Evolutionary conservation across 768 basidiomycete species (phyloP), one percentile per base, ranked within the genome.

Genomic region (Rickenella mellea): DNA sequence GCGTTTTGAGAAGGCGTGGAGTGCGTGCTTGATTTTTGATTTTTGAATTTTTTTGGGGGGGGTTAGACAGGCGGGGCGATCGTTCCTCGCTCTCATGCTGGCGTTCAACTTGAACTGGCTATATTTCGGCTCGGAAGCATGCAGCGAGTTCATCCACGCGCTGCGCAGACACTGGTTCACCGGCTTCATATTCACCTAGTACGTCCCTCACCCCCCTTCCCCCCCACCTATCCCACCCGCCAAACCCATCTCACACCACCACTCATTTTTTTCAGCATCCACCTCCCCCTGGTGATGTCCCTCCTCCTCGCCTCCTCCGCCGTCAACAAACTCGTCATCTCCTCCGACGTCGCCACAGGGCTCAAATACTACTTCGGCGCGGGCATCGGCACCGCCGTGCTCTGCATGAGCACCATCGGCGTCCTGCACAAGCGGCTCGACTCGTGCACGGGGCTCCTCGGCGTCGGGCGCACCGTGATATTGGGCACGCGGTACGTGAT

Each of bases 311-410:
- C 52, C 5, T 51, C 51, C 1, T 55, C 54, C 2, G 56, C 57
- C 12, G 35, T 48, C 8, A 45, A 49, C 0, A 12, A 41, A n/a
- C 41, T 60, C 17, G 50, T 58, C 29, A 20, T 25, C 5, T 30
- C 44, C 9, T 40, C 52, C 19, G 36, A 53, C 40, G 45, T 55
- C 17, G 40, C 31, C 4, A 19, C 21, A 20, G 35, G 27, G 0
- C 32, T 38, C n/a, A 40, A 39, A n/a, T 54, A 52, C 52, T 56
- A 54, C 50, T 60, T 56, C 48, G 50, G 51, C 4, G 46, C 46
- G 41, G 55, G 55, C 6, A 39, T 58, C 3, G 52, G 54, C 24
- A 35, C 47, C 20, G 46, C 47, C 2, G 28, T 60, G 32, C 15
- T 56, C 15, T 46, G 43, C 27, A 46, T 54, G 12, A 42, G 39